Evolutionary conservation across 148 eudicot genomes (phyloP), one percentile per base, ranked within the genome.

Genomic region (Rhododendron vialii): DNA sequence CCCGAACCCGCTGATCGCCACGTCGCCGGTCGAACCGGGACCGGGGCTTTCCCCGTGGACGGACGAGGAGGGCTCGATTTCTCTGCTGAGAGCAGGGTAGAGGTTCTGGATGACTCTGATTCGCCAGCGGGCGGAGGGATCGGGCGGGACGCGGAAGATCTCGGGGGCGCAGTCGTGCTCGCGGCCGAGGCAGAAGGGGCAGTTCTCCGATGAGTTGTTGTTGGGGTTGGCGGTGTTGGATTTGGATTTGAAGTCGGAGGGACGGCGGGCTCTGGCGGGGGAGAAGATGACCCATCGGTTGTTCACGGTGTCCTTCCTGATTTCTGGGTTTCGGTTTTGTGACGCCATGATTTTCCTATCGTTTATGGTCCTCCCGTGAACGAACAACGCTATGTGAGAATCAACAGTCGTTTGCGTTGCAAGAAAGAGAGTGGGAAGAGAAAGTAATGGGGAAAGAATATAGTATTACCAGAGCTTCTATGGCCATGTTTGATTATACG

Each of bases 111-210:
- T 93, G 71, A 97, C 98, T 80, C 98, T 89, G 63, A 97, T 81
- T 28, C 77, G 83, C 98, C 99, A 97, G 1, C 89, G 87, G 85
- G 90, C 53, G 38, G 84, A 43, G 48, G 94, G 90, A 76, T 86
- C 90, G 13, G 93, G 84, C 3, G 91, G 90, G 55, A 94, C 81
- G 41, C 98, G 95, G 93, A 97, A 95, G n/a, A 95, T 94, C 85
- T 95, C 98, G 3, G 99, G 99, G 30, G 98, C 99, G 84, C 98
- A 95, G 36, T 94, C 92, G 90, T 93, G 95, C 83, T 97, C 98
- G 84, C 90, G 92, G 35, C 99, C 98, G 47, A 85, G 61, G 86
- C 99, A 97, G 85, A 97, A 97, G n/a, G 98, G 95, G 91, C 99
- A 95, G 35, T 20, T 20, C 0, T 83, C 88, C 2, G 88, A 41